Base-by-base conservation (phyloP, 352 stramenopile genomes). In the Globisporangium heterothallicum region DNA sequence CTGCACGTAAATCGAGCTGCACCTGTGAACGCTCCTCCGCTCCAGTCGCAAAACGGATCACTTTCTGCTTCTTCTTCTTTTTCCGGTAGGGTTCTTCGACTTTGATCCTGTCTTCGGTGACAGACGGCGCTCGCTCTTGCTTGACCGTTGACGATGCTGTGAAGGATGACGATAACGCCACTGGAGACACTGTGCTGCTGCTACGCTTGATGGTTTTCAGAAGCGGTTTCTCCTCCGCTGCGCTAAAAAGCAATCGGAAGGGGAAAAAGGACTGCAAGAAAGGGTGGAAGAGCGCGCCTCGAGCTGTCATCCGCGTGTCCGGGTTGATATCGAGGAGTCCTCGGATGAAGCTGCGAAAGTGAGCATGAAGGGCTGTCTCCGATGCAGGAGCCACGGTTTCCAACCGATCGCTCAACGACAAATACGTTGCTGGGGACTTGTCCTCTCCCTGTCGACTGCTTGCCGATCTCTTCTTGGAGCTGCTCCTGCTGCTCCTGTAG, bases 221-320 rank as follows among this genome's bases (percentile, higher is more conserved):
- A 16, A 4, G 32, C 5, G 18, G 3, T 6, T 38, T 4, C 3
- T 45, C 47, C 10, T 58, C 35, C 22, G 38, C 29, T 3, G 50
- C 51, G 21, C 49, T 56, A 65, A 88, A 87, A 9, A 88, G 58
- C n/a, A 70, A 64, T 40, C 55, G 59, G 34, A 87, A 89, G 8
- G 80, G 80, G 46, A 88, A 88, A 22, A 80, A 77, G 9, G 62
- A 49, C 59, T 87, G 76, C 48, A 88, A 32, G 52, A 91, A 91
- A 12, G 80, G 77, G 35, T 91, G 77, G 41, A 85, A 63, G 10
- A 91, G 65, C 26, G 75, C 80, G 8, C 47, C 43, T 27, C 69
- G 74, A 21, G 80, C 73, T 16, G 71, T 71, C 19, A 84, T 42
- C 6, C 80, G 63, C 14, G 61, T 71, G 10, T 19, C 42, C 1